phyloP scores from a whole-genome alignment of 768 basidiomycete genomes.

The Nidula microcarpa region DNA sequence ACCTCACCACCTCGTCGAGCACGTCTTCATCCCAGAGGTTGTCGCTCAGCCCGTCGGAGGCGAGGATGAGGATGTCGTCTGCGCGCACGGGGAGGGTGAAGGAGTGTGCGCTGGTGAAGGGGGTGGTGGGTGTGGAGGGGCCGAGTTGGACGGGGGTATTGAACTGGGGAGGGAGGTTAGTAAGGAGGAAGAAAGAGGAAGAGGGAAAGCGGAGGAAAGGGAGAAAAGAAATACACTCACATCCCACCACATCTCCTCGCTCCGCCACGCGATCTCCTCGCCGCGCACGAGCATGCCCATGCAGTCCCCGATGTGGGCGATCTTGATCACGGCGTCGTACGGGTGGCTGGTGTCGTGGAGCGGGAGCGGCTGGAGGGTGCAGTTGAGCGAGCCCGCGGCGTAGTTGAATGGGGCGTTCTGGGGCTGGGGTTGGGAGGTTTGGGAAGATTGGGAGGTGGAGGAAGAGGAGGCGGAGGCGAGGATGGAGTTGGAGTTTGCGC shows the following conservation, averaged over 20 bases:
- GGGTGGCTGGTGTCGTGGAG: background rate
- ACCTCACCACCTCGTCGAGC: conserved; percentile 71
- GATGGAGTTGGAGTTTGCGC: conserved; percentile 1
- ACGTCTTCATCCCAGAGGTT: conserved; percentile 90
- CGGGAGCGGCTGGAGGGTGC: conserved; percentile 3
- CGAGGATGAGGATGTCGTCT: conserved; percentile 78
- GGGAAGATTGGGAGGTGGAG: background rate
- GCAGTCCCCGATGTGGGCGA: conserved; percentile 87
- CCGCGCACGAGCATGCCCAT: conserved; percentile 84
- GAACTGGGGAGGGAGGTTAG: conserved; percentile 13
- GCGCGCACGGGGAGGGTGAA: conserved; percentile 66
- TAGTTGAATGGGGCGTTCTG: background rate
- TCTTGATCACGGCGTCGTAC: conserved; percentile 63
- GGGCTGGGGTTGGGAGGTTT: background rate
- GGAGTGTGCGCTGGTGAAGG: conserved; percentile 57
- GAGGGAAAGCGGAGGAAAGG: background rate
- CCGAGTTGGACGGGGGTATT: conserved; percentile 48
- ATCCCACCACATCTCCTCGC: conserved; percentile 91
- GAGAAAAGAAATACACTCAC: conserved; percentile 31
- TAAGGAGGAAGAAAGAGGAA: background rate
- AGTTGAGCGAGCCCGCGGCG: background rate
- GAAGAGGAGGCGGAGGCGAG: background rate
- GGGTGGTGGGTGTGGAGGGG: conserved; percentile 21
- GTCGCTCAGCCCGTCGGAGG: conserved; percentile 79
- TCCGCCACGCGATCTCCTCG: conserved; percentile 78